Percentiles rank a stretch among this genome's conserved stretches.
Evolutionary conservation across 495 filamentous ascomycete genomes (phyloP).

Genomic region (Rhypophila decipiens): DNA sequence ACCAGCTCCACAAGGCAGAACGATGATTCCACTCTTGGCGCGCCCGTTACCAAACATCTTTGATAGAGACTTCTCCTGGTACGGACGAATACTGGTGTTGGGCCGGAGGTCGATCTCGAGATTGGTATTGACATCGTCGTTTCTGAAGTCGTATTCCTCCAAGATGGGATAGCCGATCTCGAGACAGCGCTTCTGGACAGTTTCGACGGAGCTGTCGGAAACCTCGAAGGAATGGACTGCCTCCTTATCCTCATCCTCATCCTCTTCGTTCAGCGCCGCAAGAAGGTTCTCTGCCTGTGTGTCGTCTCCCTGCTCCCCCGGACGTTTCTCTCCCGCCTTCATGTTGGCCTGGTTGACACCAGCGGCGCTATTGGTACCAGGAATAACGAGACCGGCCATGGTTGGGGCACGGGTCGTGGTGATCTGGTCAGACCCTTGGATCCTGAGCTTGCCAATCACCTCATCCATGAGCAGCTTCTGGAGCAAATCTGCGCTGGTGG

Average conservation of each 20-base stretch:
- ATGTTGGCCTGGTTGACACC: conserved; percentile 63
- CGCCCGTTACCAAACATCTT: conserved; percentile 99
- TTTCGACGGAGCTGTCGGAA: conserved; percentile 65
- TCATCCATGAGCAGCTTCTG: conserved; percentile 67
- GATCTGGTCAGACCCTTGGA: conserved; percentile 57
- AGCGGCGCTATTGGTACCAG: conserved; percentile 88
- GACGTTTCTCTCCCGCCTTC: conserved; percentile 27
- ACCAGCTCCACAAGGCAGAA: conserved; percentile 91
- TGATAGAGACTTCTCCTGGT: conserved; percentile 93
- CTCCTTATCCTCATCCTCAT: conserved; percentile 84
- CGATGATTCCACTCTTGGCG: conserved; percentile 95
- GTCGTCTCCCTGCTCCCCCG: conserved; percentile 14
- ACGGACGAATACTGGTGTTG: conserved; percentile 76
- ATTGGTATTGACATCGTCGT: conserved; percentile 81
- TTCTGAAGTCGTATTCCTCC: conserved; percentile 98
- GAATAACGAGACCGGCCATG: conserved; percentile 86
- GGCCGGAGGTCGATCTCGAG: conserved; percentile 88
- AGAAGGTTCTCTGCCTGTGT: conserved; percentile 32
- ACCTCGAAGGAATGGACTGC: conserved; percentile 97
- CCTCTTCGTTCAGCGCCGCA: conserved; percentile 66
- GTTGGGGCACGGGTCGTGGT: conserved; percentile 76
- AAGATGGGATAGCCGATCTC: conserved; percentile 80
- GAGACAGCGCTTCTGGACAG: conserved; percentile 83
- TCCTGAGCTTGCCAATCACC: conserved; percentile 37
- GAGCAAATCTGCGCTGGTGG: conserved; percentile 74